Base-by-base conservation (phyloP, 2,329 filamentous ascomycete species). In the Penicillium sp. region DNA sequence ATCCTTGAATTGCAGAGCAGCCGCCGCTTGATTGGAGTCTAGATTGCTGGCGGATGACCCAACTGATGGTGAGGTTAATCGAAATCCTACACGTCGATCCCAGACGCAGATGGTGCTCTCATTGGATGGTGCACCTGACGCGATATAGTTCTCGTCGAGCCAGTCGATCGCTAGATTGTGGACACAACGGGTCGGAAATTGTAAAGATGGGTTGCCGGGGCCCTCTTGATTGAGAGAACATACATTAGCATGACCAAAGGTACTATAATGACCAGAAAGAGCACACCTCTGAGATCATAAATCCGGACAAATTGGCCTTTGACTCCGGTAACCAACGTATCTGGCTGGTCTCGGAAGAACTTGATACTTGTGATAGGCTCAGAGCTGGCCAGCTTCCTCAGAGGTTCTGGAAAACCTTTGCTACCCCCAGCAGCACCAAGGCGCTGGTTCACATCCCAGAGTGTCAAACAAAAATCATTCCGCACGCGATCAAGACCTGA, bases 121-220 rank as follows among this genome's bases (percentile, higher is more conserved):
- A 38, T 75, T 77, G 0, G 73, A 69, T 2, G 78, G 73, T 38
- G 63, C 62, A 38, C 78, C 79, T 11, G 80, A 82, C 4, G 81
- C 75, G 55, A 85, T 81, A 58, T 82, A 83, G 46, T 84, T 82
- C 58, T 84, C 78, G 58, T 84, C 80, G 40, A 79, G 64, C 51
- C 78, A 79, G 63, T 85, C 79, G 50, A 84, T 80, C 6, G 81
- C 77, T 46, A 84, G 69, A 51, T 83, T 83, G 60, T 84, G 77
- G 7, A 84, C 80, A 56, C 81, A 80, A 13, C 76, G 73, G 2
- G 81, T 84, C 2, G 76, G 69, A 42, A 78, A 72, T 59, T 75
- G 62, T 46, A 77, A 50, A n/a, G 68, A 68, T 11, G 70, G 67
- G 42, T 68, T 70, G 1, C 66, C 66, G 4, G 63, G 61, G 2